Conservation (phyloP, 192 early-diverging fungal genomes). For the Chytriomyces sp. region DNA sequence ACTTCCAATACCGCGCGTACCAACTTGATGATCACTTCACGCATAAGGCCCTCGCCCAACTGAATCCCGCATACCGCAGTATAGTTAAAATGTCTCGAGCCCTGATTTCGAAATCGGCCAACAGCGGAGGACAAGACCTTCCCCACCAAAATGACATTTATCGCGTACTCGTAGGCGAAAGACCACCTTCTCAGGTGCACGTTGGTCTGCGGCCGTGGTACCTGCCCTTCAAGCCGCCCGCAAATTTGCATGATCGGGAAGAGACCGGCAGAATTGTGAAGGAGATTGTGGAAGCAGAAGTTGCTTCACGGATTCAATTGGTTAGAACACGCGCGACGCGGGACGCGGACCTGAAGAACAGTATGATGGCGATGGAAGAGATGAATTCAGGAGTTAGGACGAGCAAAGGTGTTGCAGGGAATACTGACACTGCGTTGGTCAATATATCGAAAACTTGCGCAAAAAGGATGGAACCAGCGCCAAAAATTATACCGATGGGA, state of each 20-base stretch:
- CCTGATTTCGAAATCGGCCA: background rate
- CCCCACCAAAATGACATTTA: background rate
- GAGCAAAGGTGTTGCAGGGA: background rate
- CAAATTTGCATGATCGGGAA: background rate
- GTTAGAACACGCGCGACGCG: background rate
- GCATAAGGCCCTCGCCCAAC: background rate
- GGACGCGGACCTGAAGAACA: background rate
- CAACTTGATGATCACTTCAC: background rate
- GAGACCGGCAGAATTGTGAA: background rate
- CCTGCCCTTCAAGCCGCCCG: background rate
- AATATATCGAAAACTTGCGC: background rate
- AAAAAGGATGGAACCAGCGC: conserved; percentile 16
- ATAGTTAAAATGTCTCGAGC: background rate
- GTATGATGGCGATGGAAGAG: too few species aligned
- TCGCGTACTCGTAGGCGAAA: background rate
- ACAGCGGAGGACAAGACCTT: background rate
- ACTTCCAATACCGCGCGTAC: background rate
- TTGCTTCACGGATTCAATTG: background rate
- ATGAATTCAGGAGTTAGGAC: background rate
- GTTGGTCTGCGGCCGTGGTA: background rate
- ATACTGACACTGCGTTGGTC: background rate
- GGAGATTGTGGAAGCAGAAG: conserved; percentile 6
- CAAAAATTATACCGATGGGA: background rate
- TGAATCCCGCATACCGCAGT: background rate
- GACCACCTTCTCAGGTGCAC: background rate